Evolutionary conservation across 441 rosid species (phyloP), one percentile per base, ranked within the genome.

Genomic region (Pelargonium myrrhifolium): DNA sequence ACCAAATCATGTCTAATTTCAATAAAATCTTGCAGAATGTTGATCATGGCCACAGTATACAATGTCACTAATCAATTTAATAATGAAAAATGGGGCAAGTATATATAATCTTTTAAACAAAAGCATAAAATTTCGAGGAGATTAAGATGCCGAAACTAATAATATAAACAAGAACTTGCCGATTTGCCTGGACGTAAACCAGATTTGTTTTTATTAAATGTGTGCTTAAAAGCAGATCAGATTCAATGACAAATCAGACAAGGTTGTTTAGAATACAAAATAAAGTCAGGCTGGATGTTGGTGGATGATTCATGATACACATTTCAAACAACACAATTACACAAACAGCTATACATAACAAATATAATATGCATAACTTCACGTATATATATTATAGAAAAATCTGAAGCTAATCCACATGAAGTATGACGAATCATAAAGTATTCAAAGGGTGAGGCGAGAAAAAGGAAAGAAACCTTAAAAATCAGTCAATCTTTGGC

Each of bases 391-490:
- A 12, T 45, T 45, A 45, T 45, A 45, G 14, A 9, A 14, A 45
- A 14, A 45, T 45, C 2, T 15, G 3, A 7, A 45, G n/a, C n/a
- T 45, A 45, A 11, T 45, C 51, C 51, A 45, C 12, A 15, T 45
- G 51, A 45, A 45, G n/a, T 45, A 14, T 1, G 12, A 9, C n/a
- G 51, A 45, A 12, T 45, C n/a, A 11, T 45, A 45, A 45, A 45
- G 12, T 11, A 45, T 9, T 45, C 12, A 9, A 71, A 71, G 45
- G 11, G 10, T 8, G 7, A 70, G 66, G 66, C 26, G 31, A 58
- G 66, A 64, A 26, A 43, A n/a, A 18, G 21, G 74, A 65, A 73
- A 65, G 65, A 63, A 72, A 72, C 80, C 79, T 77, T 64, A 72
- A 79, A 73, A 74, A 69, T 60, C 67, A 69, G 72, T 26, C 5